Percentiles rank a stretch among this genome's conserved stretches.
Evolutionary conservation across 148 eudicot species (phyloP).

Genomic region (Gaultheria prostrata): DNA sequence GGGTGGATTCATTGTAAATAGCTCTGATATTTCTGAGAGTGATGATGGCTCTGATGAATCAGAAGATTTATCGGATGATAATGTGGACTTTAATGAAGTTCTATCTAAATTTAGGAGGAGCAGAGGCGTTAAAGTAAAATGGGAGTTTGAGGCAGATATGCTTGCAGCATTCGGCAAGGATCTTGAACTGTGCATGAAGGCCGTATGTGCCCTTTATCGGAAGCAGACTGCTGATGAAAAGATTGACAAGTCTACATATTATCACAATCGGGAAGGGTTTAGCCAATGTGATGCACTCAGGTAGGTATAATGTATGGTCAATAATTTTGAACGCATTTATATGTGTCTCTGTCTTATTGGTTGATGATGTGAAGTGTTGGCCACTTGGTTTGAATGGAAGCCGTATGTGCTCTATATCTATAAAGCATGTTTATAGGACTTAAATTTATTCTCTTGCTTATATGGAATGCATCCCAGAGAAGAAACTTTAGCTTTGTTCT

Average conservation of each 20-base stretch:
- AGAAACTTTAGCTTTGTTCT: neutral
- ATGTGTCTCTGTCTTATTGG: neutral
- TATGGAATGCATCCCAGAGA: neutral
- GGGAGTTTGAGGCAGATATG: conserved; percentile 79
- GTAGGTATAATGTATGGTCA: conserved; percentile 27
- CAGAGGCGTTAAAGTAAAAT: conserved; percentile 36
- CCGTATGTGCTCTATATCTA: neutral
- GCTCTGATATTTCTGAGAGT: conserved; percentile 33
- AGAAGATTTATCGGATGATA: conserved; percentile 34
- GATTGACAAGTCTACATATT: conserved; percentile 26
- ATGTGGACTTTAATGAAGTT: conserved; percentile 38
- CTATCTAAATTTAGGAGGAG: conserved; percentile 47
- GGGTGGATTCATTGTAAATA: conserved; percentile 43
- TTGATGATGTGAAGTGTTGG: neutral
- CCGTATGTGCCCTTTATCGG: conserved; percentile 79
- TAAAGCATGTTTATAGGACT: neutral
- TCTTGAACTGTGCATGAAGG: conserved; percentile 74
- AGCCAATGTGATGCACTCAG: conserved; percentile 63
- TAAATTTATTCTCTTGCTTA: neutral
- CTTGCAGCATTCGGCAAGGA: conserved; percentile 73
- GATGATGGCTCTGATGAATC: conserved; percentile 29
- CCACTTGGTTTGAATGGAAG: conserved; percentile 3
- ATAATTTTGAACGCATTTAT: neutral
- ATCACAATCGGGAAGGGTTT: conserved; percentile 51
- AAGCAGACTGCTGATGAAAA: conserved; percentile 52